A percentile compares a stretch with the other conserved stretches of the same genome.
phyloP scores from a whole-genome alignment of 345 rosid species.

The Lepidium sativum region DNA sequence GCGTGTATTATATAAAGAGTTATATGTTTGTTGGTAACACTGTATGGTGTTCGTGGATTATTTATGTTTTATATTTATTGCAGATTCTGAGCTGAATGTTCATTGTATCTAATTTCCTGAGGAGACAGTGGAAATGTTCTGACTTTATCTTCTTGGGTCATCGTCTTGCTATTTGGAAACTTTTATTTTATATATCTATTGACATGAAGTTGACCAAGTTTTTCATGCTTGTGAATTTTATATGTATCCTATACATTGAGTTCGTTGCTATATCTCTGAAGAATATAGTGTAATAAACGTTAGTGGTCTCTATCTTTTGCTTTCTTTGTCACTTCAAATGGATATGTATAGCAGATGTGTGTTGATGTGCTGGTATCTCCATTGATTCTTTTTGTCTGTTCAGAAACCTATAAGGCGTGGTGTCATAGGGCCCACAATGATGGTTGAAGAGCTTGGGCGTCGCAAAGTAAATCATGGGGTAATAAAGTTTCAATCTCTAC shows the following conservation, averaged over 20 bases:
- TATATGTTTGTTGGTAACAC: neutral
- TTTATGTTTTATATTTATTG: neutral
- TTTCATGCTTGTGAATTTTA: neutral
- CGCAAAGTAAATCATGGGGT: constrained; percentile 61
- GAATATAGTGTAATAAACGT: neutral
- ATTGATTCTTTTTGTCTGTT: constrained; percentile 4
- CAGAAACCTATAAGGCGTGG: constrained; percentile 87
- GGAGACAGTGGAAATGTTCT: neutral
- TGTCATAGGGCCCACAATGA: constrained; percentile 62
- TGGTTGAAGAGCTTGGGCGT: constrained; percentile 83
- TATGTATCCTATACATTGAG: neutral
- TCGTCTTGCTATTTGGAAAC: neutral
- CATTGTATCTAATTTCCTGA: neutral
- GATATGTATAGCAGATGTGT: neutral
- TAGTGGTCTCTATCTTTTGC: neutral
- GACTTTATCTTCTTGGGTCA: neutral
- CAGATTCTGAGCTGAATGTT: neutral
- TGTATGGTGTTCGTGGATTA: neutral
- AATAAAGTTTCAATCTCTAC: constrained; percentile 9
- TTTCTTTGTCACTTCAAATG: neutral
- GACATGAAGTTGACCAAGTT: neutral
- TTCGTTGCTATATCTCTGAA: neutral
- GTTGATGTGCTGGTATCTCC: neutral
- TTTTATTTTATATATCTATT: neutral
- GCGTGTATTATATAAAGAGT: neutral